Base-by-base conservation (phyloP, 23 red algal species). In the Gracilaria caudata region DNA sequence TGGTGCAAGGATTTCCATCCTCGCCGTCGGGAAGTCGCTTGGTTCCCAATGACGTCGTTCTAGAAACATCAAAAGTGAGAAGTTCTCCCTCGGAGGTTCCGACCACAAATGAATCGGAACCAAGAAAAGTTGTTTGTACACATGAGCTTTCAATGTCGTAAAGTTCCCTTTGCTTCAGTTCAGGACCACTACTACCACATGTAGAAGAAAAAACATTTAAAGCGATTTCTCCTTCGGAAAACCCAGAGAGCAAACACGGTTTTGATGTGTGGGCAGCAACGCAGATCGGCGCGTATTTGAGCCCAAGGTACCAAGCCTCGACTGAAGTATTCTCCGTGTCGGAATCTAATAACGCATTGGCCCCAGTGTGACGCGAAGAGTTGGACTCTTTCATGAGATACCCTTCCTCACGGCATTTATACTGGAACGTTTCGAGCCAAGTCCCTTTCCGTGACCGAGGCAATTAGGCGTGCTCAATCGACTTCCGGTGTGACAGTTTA, bases 1-100 rank as follows among this genome's bases (percentile, higher is more conserved):
- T 51, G 25, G 43, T 49, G 33, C 70, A 24, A 38, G 34, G 39
- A 28, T 46, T 49, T 7, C 70, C 43, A 3, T 75, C 39, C 25
- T 75, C 70, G 35, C 25, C 70, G 12, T 26, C 6, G 9, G 70
- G 43, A 47, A 75, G 70, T 21, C 4, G 21, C 19, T 26, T 49
- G 14, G 70, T 75, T 46, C 16, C 70, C 2, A 75, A 4, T 4
- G 33, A 0, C 70, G 37, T 34, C 21, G 9, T 43, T 24, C 37
- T 75, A 8, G 37, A 46, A 11, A 75, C 25, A 29, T 75, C 70
- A 75, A 75, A 75, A 30, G 70, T 75, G 7, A 75, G 33, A 47
- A 75, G 37, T 9, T 49, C 26, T n/a, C 39, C 70, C 4, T 75
- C 40, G 0, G 70, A 46, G 21, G 5, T 29, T 28, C 39, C 70